These are phyloP conservation scores for Aspergillus cristatus DNA, from an alignment of 495 filamentous ascomycete species.

Conservation along the genomic window DNA sequence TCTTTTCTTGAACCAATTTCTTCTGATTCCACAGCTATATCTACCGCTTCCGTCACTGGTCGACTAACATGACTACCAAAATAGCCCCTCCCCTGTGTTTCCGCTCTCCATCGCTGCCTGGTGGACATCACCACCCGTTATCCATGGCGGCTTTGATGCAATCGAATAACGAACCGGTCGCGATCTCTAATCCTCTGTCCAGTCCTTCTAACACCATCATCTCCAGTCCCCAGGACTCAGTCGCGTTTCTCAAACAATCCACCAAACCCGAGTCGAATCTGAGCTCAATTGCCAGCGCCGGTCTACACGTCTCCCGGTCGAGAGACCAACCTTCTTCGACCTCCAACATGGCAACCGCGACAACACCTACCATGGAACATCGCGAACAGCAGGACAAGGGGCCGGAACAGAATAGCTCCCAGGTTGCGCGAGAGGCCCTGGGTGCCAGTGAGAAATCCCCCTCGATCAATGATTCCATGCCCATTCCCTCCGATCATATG, in stretches of 20 bases:
- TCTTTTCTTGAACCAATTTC: no score
- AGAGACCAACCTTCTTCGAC: constrained; percentile 13
- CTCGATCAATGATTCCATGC: constrained; percentile 20
- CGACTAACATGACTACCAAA: constrained; percentile 56
- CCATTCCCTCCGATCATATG: constrained; percentile 34
- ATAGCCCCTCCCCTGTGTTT: constrained; percentile 51
- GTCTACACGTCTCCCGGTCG: constrained; percentile 36
- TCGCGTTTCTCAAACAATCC: constrained; percentile 28
- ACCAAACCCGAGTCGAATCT: constrained; percentile 33
- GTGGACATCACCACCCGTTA: constrained; percentile 24
- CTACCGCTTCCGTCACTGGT: neutral
- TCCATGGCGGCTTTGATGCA: constrained; percentile 43
- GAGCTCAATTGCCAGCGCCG: constrained; percentile 38
- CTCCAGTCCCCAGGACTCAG: constrained; percentile 21
- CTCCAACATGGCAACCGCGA: constrained; percentile 24
- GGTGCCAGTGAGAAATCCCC: constrained; percentile 32
- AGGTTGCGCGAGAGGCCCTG: constrained; percentile 36
- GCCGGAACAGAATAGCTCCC: constrained; percentile 27
- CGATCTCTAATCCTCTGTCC: constrained; percentile 30
- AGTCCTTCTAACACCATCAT: constrained; percentile 19
- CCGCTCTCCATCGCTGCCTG: constrained; percentile 27
- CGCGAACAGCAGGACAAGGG: constrained; percentile 27
- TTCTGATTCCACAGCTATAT: no score
- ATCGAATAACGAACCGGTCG: constrained; percentile 35
- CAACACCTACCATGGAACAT: constrained; percentile 17